phyloP scores from a whole-genome alignment of 768 basidiomycete species.

The Clitopilus passeckerianus region DNA sequence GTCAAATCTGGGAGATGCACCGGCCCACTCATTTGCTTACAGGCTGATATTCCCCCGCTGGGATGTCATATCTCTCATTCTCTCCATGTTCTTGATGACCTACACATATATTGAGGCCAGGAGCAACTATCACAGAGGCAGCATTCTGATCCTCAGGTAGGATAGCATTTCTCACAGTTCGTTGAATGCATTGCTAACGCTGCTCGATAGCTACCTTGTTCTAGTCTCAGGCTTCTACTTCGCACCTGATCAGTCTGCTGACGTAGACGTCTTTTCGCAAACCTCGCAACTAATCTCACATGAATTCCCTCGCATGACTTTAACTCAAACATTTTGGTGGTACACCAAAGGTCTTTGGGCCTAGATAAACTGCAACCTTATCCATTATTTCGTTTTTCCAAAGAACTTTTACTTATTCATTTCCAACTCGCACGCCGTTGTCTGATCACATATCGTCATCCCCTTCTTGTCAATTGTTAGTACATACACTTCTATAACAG shows the following conservation, averaged over 20 bases:
- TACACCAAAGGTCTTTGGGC: slow-evolving; percentile 16
- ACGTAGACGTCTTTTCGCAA: slow-evolving; percentile 24
- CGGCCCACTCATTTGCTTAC: slow-evolving; percentile 5
- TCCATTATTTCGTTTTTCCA: not conserved
- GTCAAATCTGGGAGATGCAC: not conserved
- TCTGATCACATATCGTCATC: not conserved
- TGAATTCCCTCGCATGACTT: slow-evolving; percentile 31
- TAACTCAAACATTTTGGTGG: slow-evolving; percentile 35
- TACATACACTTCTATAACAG: not conserved
- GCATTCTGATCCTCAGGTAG: slow-evolving; percentile 90
- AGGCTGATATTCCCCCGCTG: slow-evolving; percentile 98
- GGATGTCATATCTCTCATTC: slow-evolving; percentile 93
- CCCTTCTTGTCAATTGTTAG: not conserved
- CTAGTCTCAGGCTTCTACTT: slow-evolving; percentile 90
- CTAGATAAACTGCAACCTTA: not conserved
- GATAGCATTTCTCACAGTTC: not conserved
- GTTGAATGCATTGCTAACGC: slow-evolving; percentile 4
- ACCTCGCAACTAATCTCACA: slow-evolving; percentile 16
- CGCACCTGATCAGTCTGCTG: slow-evolving; percentile 53
- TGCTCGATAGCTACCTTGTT: slow-evolving; percentile 73
- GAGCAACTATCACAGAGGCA: slow-evolving; percentile 96
- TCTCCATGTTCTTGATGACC: slow-evolving; percentile 96
- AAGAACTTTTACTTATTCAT: slow-evolving; percentile 3
- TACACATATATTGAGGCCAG: slow-evolving; percentile 99
- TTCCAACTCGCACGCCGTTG: not conserved